Base-by-base conservation (phyloP, 345 rosid genomes). In the Erucastrum elatum region DNA sequence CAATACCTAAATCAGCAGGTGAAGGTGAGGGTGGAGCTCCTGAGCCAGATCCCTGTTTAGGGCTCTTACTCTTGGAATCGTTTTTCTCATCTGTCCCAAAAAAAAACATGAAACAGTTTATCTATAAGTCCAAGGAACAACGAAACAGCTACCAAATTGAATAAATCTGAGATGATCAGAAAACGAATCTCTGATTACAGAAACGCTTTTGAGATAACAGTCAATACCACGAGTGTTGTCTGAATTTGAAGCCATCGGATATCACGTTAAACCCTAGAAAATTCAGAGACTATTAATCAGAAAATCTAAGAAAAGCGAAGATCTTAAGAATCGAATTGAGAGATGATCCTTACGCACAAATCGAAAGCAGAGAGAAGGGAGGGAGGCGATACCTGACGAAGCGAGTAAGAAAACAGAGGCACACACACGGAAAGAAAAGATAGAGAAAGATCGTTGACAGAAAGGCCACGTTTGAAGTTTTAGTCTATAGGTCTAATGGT, bases 231-330 rank as follows among this genome's bases (percentile, higher is more conserved):
- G 65, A 37, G 71, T 86, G 79, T 87, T 85, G 69, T 82, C 79
- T 58, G 86, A 82, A 80, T 81, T 76, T 46, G 90, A 84, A 74
- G 96, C 89, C 96, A 91, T 91, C 33, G 51, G n/a, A 62, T 13
- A 75, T 71, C 11, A 51, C 56, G 49, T 51, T 65, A 83, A 84
- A 64, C 63, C 69, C 66, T 62, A 65, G 16, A 64, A 16, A 44
- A 59, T 33, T 44, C 9, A 64, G 16, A 55, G 27, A 53, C 12
- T 37, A 12, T 53, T 46, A 25, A 8, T 60, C 5, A 65, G 67
- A 49, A 4, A 79, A 25, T 30, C 4, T 29, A 21, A 21, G 11
- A 66, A 7, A 8, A 30, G 39, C 59, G 26, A 59, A 46, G 56
- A 72, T 33, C 2, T 46, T 3, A 4, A n/a, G 63, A 72, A n/a